Conservation (phyloP, 2,329 filamentous ascomycete genomes). For the Apiospora saccharicola region DNA sequence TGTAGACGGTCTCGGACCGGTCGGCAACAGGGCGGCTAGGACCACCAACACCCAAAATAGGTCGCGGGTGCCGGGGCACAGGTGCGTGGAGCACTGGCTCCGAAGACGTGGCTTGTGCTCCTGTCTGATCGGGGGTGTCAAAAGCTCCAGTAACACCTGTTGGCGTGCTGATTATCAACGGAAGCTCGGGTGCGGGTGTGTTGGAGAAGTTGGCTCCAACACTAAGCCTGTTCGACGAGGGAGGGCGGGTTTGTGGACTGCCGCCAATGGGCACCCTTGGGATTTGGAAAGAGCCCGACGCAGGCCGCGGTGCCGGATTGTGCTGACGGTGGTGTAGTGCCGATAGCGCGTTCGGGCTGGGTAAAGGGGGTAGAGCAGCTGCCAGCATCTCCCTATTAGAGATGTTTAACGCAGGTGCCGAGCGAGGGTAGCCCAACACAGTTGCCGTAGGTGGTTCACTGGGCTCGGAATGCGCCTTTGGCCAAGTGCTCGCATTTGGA, state of each 20-base stretch:
- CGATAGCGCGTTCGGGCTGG: constrained; percentile 49
- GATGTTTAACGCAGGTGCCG: constrained; percentile 46
- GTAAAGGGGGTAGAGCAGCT: constrained; percentile 47
- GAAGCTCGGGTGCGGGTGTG: constrained; percentile 53
- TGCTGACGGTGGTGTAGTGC: constrained; percentile 48
- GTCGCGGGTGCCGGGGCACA: constrained; percentile 57
- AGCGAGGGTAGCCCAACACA: constrained; percentile 48
- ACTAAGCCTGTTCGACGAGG: constrained; percentile 33
- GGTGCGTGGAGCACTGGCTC: constrained; percentile 61
- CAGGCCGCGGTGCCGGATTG: constrained; percentile 48
- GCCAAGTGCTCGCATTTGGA: constrained; percentile 56
- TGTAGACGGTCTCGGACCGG: constrained; percentile 64
- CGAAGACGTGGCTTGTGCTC: constrained; percentile 34
- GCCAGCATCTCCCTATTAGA: constrained; percentile 44
- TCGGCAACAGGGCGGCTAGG: constrained; percentile 56
- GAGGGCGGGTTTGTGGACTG: constrained; percentile 34
- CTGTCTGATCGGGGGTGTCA: constrained; percentile 51
- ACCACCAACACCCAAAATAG: constrained; percentile 31
- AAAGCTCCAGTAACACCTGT: constrained; percentile 61
- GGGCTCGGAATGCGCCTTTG: constrained; percentile 43
- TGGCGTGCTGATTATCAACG: constrained; percentile 68
- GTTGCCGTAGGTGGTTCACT: constrained; percentile 35
- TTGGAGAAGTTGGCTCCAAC: constrained; percentile 27
- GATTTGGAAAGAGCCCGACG: constrained; percentile 53
- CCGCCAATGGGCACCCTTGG: constrained; percentile 50